Base-by-base conservation (phyloP, 2,329 filamentous ascomycete species). In the Verruconis gallopava region DNA sequence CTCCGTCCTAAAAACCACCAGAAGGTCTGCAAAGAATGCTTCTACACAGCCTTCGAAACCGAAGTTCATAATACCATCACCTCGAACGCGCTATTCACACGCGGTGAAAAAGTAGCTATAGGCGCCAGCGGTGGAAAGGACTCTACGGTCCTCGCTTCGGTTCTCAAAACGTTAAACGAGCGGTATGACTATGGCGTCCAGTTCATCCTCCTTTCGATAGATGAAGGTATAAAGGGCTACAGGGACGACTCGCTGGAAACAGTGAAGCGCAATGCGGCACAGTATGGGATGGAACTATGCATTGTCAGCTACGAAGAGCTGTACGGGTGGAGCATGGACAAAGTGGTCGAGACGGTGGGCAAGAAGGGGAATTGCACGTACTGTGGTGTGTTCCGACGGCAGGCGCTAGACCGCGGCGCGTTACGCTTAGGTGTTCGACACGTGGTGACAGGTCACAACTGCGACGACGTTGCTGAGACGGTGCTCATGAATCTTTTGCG, bases 351-450 rank as follows among this genome's bases (percentile, higher is more conserved):
- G 53, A 85, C 89, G 37, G 83, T 98, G 39, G 91, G 91, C 12
- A 96, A 95, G 66, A 96, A 95, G 61, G 88, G 89, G 21, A 98
- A 98, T 62, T 98, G 91, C 71, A 98, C 93, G 21, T 98, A 98
- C 56, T 98, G 91, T 55, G 91, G 91, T 12, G 91, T 98, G 14
- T 98, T 98, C 57, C 73, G 91, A 42, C 74, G 93, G 45, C 91
- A 98, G 64, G 91, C 91, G 2, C 70, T 98, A 22, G 91, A 98
- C 59, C 77, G 91, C 5, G 91, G 91, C 14, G 86, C 91, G 4
- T 88, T 85, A 52, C 79, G 82, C 60, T 65, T 98, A 44, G 80
- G 77, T 1, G 93, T 98, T 53, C 78, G 77, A 52, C 91, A 98
- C 62, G 88, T 98, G 4, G 85, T 98, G 14, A 98, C 91, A 0